Percentiles rank a stretch among this genome's conserved stretches.
Conservation (phyloP, 148 eudicot genomes). For the Silene uniflora region DNA sequence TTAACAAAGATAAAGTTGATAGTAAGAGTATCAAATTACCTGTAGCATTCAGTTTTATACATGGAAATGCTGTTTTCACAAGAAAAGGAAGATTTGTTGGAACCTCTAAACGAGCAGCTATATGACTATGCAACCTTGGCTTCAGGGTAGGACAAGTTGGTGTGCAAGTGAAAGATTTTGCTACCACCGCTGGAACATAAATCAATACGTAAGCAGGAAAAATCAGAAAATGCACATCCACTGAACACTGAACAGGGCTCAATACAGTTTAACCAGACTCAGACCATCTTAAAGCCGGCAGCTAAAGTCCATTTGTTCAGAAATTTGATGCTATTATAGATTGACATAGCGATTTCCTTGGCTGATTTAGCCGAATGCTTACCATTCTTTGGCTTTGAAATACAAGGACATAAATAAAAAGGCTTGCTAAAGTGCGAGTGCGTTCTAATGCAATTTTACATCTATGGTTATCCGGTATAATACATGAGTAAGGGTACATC, state of each 20-base stretch:
- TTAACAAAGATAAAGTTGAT: background rate
- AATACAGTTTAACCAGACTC: background rate
- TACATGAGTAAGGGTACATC: too few species aligned
- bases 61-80: background rate
- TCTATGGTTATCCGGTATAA: too few species aligned
- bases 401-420: too few species aligned
- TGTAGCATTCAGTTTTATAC: conserved; percentile 12
- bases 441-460: too few species aligned
- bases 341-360: too few species aligned
- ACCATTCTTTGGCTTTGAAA: too few species aligned
- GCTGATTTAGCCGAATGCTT: too few species aligned
- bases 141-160: background rate
- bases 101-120: conserved; percentile 1
- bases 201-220: background rate
- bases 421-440: too few species aligned
- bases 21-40: background rate
- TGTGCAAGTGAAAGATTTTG: conserved; percentile 7
- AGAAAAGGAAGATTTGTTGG: conserved; percentile 3
- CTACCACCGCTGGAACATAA: conserved; percentile 13
- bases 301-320: background rate
- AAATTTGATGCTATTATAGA: background rate
- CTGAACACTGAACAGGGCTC: background rate
- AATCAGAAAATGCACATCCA: background rate
- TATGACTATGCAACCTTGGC: background rate
- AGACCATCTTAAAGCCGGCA: background rate